Conservation (phyloP, 2,329 filamentous ascomycete genomes). For the Aspergillus quadrilineatus region DNA sequence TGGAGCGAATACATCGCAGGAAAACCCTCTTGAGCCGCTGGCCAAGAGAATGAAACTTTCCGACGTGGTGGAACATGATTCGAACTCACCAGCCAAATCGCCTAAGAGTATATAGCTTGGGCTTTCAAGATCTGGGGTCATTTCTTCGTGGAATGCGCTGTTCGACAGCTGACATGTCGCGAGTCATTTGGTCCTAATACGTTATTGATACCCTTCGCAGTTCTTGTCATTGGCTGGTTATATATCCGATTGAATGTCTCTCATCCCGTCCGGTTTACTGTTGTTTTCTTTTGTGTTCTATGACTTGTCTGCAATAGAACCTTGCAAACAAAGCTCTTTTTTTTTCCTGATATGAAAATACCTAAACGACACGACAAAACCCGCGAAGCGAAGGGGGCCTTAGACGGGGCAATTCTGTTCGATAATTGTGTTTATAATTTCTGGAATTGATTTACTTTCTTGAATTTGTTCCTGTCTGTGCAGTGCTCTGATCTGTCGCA, state of each 20-base stretch:
- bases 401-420: conserved; percentile 4
- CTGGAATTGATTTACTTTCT: conserved; percentile 10
- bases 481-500: neutral
- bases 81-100: conserved; percentile 33
- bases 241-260: conserved; percentile 22
- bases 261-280: conserved; percentile 9
- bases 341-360: conserved; percentile 12
- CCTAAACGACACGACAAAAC: conserved; percentile 1
- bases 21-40: conserved; percentile 45
- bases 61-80: conserved; percentile 51
- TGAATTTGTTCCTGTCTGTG: neutral
- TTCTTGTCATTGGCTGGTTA: conserved; percentile 36
- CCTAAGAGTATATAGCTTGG: conserved; percentile 33
- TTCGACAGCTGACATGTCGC: conserved; percentile 17
- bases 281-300: conserved; percentile 6
- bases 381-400: neutral
- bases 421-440: conserved; percentile 15
- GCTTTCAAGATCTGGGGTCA: conserved; percentile 10
- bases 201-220: conserved; percentile 43
- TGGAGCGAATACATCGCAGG: conserved; percentile 17
- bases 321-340: conserved; percentile 4
- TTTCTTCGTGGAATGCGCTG: conserved; percentile 8
- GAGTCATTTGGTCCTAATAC: conserved; percentile 30
- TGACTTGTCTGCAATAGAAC: conserved; percentile 10
- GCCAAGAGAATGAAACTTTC: conserved; percentile 59